Base-by-base conservation (phyloP, 2,329 filamentous ascomycete species). In the Colletotrichum orchidophilum region DNA sequence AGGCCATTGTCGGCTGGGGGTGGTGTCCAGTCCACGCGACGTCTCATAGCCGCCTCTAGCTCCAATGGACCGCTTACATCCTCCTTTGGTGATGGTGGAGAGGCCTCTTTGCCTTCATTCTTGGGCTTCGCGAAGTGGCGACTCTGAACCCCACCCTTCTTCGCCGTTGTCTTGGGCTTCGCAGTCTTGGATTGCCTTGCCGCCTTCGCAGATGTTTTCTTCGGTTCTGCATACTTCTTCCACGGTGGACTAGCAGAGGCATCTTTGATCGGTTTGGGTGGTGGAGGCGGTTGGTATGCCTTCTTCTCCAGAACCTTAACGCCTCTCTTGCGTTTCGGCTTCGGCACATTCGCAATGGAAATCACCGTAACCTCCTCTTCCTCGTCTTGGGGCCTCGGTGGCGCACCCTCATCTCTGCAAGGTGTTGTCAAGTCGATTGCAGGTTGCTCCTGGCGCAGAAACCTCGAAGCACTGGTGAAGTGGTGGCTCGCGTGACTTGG, bases 11-110 rank as follows among this genome's bases (percentile, higher is more conserved):
- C 84, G 39, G 83, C 77, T 57, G 83, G 85, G 4, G 90, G 87
- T 2, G 92, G 93, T 1, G 93, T 95, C 93, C 93, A 95, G 69
- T 91, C 86, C 15, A 81, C 76, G 71, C 90, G 86, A 70, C 92
- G 85, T 55, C 81, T 83, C 29, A 87, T 78, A 8, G 92, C 92
- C 55, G 78, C 79, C 62, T 87, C 85, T 9, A 86, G 70, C 24
- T 79, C 75, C 3, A 84, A 74, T 0, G 81, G 76, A 59, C 82
- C 81, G n/a, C 78, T 64, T 18, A 21, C n/a, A 26, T 53, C 24
- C 8, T 73, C 21, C 49, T 71, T 58, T 21, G 42, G 15, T 13
- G 33, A 53, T 21, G 31, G 3, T 9, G 54, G 49, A 5, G 29
- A 12, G 39, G 24, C 18, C 3, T 49, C 53, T 9, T 29, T 9